Evolutionary conservation across 192 early-diverging fungal genomes (phyloP), one percentile per base, ranked within the genome.

Genomic region (Coemansia sp.): DNA sequence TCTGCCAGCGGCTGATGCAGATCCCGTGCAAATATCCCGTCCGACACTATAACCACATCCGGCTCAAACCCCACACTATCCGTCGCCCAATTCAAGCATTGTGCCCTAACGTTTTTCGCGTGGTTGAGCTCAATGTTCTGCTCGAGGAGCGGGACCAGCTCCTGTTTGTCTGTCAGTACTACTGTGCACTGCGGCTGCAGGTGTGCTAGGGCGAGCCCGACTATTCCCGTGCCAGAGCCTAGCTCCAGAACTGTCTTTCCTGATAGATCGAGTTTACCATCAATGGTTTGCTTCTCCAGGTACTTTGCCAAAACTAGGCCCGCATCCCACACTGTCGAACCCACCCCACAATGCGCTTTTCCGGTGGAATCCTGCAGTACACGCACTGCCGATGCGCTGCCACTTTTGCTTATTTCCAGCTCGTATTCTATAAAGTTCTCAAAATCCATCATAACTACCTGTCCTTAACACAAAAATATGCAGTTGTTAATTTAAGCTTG

Each of bases 291-390:
- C 32, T 42, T 23, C 18, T 75, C 73, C 1, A 75, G 23, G 54
- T 75, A 75, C 35, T 75, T 75, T 32, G 73, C 61, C 22, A 69
- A 30, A 8, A 75, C 73, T 3, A 69, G 52, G 0, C 54, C 73
- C 1, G 66, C 58, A 43, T 75, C 73, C 73, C 73, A 75, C 29
- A 75, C 59, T 1, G 73, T 75, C 4, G 67, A 56, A 33, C 73
- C 73, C 0, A 75, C 56, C 3, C 73, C 73, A 35, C 61, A 55
- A 6, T 52, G 21, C n/a, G 56, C 19, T 2, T 27, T 35, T 1
- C 71, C 71, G 4, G 64, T 43, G n/a, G 64, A 16, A 28, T 73
- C 71, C 52, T 73, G 71, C 35, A 73, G 56, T 16, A 73, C 54
- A 4, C 52, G 59, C 12, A 73, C 56, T 10, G 56, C 38, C 33